Percentiles rank a stretch among this genome's conserved stretches.
These are phyloP conservation scores for Cocos nucifera DNA, from an alignment of 176 grass and related monocot species.

Conservation along the genomic window DNA sequence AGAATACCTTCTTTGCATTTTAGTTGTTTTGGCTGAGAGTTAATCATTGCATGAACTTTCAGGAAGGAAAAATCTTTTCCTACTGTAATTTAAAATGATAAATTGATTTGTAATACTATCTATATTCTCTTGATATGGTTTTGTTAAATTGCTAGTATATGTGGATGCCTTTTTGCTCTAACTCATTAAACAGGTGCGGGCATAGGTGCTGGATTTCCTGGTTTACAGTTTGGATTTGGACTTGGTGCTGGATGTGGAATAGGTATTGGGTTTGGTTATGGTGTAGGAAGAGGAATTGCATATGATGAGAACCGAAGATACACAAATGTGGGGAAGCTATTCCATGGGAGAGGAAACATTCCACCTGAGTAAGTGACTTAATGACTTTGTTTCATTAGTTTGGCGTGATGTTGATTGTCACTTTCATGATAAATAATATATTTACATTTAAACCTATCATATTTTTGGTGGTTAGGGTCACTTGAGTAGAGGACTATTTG, in stretches of 20 bases:
- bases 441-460: no score
- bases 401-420: no score
- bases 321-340: conserved; percentile 68
- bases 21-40: no score
- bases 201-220: conserved; percentile 76
- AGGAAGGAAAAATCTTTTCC: no score
- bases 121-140: not conserved
- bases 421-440: no score
- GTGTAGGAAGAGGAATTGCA: conserved; percentile 72
- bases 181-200: conserved; percentile 50
- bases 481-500: no score
- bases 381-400: not conserved
- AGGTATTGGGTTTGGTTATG: conserved; percentile 87
- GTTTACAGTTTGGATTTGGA: conserved; percentile 71
- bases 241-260: conserved; percentile 80
- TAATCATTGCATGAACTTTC: no score
- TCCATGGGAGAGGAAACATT: conserved; percentile 33
- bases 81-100: not conserved
- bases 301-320: conserved; percentile 66
- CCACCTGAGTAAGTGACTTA: conserved; percentile 55
- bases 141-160: not conserved
- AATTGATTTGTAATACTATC: not conserved
- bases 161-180: not conserved
- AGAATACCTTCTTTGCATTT: no score
- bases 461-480: no score